Evolutionary conservation across 2,329 filamentous ascomycete species (phyloP).

Genomic region (Stagonosporopsis vannaccii): DNA sequence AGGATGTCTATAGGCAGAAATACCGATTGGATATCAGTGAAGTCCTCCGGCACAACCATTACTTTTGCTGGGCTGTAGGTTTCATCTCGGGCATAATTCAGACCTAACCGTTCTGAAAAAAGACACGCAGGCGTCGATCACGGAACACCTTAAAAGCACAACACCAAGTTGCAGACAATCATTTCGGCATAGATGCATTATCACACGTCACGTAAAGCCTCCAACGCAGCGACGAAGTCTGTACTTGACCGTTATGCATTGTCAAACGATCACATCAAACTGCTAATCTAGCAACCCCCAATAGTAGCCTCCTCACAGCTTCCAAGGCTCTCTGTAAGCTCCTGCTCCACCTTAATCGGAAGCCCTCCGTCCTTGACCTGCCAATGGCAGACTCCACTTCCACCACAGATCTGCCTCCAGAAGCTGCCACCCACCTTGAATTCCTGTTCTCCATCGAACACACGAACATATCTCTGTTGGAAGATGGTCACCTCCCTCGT

Average conservation of each 20-base stretch:
- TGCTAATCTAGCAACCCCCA: neutral
- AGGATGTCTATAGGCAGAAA: too few species aligned
- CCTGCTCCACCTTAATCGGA: conserved; percentile 5
- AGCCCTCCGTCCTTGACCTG: neutral
- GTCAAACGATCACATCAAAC: neutral
- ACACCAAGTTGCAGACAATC: neutral
- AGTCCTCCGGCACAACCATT: neutral
- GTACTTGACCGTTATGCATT: too few species aligned
- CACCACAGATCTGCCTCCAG: conserved; percentile 1
- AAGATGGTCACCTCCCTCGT: conserved; percentile 1
- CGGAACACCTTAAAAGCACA: neutral
- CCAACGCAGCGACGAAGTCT: neutral
- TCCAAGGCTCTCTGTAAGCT: conserved; percentile 5
- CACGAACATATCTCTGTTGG: neutral
- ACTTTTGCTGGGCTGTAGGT: neutral
- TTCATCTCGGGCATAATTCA: neutral
- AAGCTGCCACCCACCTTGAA: neutral
- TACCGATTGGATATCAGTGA: neutral
- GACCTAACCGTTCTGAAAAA: neutral
- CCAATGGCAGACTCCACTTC: neutral
- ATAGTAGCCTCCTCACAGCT: conserved; percentile 3
- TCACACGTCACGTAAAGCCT: neutral
- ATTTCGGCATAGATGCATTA: neutral
- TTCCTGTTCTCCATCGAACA: conserved; percentile 3
- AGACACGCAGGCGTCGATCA: neutral